phyloP scores from a whole-genome alignment of 768 basidiomycete species.

The Lactifluus volemus region DNA sequence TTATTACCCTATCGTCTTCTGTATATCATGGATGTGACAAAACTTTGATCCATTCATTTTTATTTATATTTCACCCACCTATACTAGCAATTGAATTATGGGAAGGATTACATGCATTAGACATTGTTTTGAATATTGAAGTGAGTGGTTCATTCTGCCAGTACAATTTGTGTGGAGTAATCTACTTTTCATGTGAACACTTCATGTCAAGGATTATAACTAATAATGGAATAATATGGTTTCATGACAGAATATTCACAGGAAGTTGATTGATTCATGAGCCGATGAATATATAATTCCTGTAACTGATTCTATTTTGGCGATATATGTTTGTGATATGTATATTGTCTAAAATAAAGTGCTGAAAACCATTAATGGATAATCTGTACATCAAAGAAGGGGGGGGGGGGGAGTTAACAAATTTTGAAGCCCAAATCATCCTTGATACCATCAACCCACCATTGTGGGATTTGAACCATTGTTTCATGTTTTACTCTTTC shows the following conservation, averaged over 20 bases:
- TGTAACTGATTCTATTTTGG: neutral
- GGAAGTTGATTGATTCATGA: neutral
- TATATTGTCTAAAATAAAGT: too few relatives aligned
- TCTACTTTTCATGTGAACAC: neutral
- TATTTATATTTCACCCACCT: neutral
- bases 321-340: neutral
- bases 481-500: too few relatives aligned
- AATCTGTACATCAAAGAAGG: too few relatives aligned
- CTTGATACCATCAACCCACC: too few relatives aligned
- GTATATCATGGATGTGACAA: neutral
- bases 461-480: too few relatives aligned
- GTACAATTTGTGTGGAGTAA: neutral
- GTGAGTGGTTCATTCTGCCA: neutral
- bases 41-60: neutral
- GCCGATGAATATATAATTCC: neutral
- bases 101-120: neutral
- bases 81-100: neutral
- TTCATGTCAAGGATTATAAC: neutral
- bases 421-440: too few relatives aligned
- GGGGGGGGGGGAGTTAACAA: too few relatives aligned
- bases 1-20: too few relatives aligned
- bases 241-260: neutral
- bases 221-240: neutral
- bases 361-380: too few relatives aligned
- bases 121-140: neutral